Conservation (phyloP, 306 rosid genomes). For the Cicer chorassanicum region DNA sequence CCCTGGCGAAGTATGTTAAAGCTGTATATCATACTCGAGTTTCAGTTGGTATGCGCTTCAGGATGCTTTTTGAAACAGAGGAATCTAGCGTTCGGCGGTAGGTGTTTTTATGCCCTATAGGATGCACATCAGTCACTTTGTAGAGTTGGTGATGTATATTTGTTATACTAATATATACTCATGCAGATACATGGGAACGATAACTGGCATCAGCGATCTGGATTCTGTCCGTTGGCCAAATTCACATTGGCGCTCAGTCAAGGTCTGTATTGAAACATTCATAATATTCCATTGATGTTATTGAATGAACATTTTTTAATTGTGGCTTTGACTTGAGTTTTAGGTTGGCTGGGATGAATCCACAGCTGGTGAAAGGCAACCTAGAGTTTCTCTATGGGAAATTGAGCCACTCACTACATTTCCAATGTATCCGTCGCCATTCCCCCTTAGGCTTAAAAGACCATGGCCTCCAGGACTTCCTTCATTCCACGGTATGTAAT, state of each 20-base stretch:
- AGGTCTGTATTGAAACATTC: conserved; percentile 59
- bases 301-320: background rate
- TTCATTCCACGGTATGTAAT: conserved; percentile 73
- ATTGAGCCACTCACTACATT: conserved; percentile 96
- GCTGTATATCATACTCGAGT: conserved; percentile 93
- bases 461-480: conserved; percentile 96
- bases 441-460: conserved; percentile 91
- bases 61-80: conserved; percentile 98
- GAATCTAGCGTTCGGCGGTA: conserved; percentile 98
- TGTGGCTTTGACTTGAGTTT: conserved; percentile 41
- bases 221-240: conserved; percentile 86
- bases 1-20: conserved; percentile 81
- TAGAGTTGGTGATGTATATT: conserved; percentile 26
- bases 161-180: conserved; percentile 24
- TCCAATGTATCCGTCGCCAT: conserved; percentile 97
- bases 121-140: background rate
- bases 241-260: conserved; percentile 99
- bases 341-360: conserved; percentile 99
- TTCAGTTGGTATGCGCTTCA: conserved; percentile 97
- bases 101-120: conserved; percentile 20
- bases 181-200: conserved; percentile 87
- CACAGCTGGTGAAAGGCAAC: conserved; percentile 97
- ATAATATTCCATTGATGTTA: background rate
- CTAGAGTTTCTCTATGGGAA: conserved; percentile 97
- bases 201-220: conserved; percentile 87